phyloP scores from a whole-genome alignment of 2,329 filamentous ascomycete genomes.

The Zasmidium citrigriseum region DNA sequence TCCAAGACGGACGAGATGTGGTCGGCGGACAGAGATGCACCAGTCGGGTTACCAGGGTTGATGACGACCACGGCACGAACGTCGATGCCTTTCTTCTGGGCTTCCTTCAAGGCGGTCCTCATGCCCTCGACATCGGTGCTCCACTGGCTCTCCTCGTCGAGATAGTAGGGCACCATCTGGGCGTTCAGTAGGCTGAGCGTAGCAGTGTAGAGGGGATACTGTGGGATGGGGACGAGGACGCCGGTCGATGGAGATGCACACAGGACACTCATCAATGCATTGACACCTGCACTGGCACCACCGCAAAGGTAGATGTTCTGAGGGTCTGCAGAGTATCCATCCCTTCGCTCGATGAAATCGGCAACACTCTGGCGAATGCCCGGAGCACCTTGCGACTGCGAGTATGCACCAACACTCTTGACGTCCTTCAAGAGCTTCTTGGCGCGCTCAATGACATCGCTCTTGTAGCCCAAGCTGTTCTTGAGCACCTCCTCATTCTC shows the following conservation, averaged over 20 bases:
- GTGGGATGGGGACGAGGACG: conserved; percentile 90
- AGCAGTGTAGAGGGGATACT: conserved; percentile 97
- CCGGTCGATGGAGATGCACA: conserved; percentile 76
- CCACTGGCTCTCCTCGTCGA: conserved; percentile 86
- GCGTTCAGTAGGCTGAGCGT: conserved; percentile 84
- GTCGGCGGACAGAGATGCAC: conserved; percentile 74
- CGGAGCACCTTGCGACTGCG: conserved; percentile 84
- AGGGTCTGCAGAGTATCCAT: conserved; percentile 81
- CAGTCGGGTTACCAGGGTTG: conserved; percentile 97
- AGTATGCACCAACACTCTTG: conserved; percentile 94
- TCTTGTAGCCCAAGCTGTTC: conserved; percentile 78
- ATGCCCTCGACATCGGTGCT: conserved; percentile 83
- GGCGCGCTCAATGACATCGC: conserved; percentile 84
- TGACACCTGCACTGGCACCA: conserved; percentile 91
- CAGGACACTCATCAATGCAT: conserved; percentile 87
- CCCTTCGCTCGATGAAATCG: conserved; percentile 83
- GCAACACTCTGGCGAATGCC: conserved; percentile 87
- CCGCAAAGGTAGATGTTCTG: conserved; percentile 85
- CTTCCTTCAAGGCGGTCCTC: conserved; percentile 70
- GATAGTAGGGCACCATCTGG: conserved; percentile 85
- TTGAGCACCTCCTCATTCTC: conserved; percentile 79
- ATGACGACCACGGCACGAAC: conserved; percentile 94
- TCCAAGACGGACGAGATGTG: conserved; percentile 85
- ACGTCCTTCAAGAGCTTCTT: conserved; percentile 77
- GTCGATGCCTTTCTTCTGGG: conserved; percentile 73